These are phyloP conservation scores for Mallotus repandus DNA, from an alignment of 441 rosid species.

Conservation along the genomic window DNA sequence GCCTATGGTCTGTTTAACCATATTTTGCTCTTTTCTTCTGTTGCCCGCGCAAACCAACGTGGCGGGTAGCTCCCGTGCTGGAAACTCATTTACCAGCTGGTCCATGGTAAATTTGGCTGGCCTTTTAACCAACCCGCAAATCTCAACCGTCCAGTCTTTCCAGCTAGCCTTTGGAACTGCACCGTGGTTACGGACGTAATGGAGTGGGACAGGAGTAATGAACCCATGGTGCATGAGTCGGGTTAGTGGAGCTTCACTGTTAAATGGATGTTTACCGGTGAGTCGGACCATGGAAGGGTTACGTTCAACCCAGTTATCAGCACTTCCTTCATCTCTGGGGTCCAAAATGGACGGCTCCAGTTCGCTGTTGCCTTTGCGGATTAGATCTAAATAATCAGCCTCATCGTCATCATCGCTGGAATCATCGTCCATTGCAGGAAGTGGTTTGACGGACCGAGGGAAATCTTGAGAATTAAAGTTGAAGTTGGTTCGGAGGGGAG, in stretches of 20 bases:
- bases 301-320: conserved; percentile 76
- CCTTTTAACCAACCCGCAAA: conserved; percentile 67
- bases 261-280: conserved; percentile 93
- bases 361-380: conserved; percentile 52
- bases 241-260: conserved; percentile 69
- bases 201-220: conserved; percentile 89
- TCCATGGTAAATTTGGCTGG: conserved; percentile 75
- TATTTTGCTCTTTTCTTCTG: conserved; percentile 88
- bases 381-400: conserved; percentile 38
- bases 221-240: conserved; percentile 91
- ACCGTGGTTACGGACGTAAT: conserved; percentile 91
- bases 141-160: conserved; percentile 72
- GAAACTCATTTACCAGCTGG: conserved; percentile 59
- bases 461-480: not conserved
- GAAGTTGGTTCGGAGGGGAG: conserved; percentile 38
- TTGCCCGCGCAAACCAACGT: conserved; percentile 91
- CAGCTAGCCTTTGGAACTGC: conserved; percentile 63
- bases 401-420: conserved; percentile 59
- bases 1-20: conserved; percentile 77
- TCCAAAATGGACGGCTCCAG: conserved; percentile 67
- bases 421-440: conserved; percentile 14
- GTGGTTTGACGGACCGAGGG: conserved; percentile 23
- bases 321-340: conserved; percentile 62
- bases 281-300: conserved; percentile 80
- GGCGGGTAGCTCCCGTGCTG: conserved; percentile 62